These are phyloP conservation scores for Volvariella surrecta DNA, from an alignment of 1,284 basidiomycete species.

Conservation along the genomic window DNA sequence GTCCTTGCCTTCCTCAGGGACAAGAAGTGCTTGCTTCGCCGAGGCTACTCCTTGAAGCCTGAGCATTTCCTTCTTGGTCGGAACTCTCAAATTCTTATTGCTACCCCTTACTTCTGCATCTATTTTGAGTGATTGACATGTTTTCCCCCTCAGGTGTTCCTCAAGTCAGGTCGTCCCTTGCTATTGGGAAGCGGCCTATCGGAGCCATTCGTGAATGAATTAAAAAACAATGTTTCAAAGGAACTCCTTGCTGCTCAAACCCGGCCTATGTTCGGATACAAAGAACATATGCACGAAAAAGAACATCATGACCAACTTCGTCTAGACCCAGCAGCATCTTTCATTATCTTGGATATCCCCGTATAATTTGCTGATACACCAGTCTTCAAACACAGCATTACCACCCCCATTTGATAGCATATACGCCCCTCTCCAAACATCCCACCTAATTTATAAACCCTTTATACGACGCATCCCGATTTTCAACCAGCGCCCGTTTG, in stretches of 20 bases:
- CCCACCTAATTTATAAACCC: too few species aligned
- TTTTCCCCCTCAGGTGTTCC: conserved; percentile 44
- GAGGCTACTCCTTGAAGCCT: too few species aligned
- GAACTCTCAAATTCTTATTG: too few species aligned
- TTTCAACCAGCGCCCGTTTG: too few species aligned
- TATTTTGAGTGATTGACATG: neutral
- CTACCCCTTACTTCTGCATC: neutral
- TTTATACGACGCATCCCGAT: too few species aligned
- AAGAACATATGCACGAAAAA: conserved; percentile 52
- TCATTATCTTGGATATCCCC: too few species aligned
- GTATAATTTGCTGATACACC: too few species aligned
- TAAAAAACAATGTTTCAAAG: conserved; percentile 37
- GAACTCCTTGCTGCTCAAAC: conserved; percentile 43
- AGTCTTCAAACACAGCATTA: too few species aligned
- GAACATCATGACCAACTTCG: conserved; percentile 13
- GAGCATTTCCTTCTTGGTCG: too few species aligned
- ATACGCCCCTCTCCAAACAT: too few species aligned
- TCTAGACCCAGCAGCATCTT: neutral
- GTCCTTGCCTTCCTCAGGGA: neutral
- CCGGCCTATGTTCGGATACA: conserved; percentile 46
- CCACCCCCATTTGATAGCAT: too few species aligned
- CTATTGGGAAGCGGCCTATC: conserved; percentile 54
- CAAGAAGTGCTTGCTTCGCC: too few species aligned
- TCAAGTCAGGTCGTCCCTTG: conserved; percentile 56
- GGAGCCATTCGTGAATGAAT: conserved; percentile 38